phyloP scores from a whole-genome alignment of 345 rosid genomes.

The Fremontodendron californicum region DNA sequence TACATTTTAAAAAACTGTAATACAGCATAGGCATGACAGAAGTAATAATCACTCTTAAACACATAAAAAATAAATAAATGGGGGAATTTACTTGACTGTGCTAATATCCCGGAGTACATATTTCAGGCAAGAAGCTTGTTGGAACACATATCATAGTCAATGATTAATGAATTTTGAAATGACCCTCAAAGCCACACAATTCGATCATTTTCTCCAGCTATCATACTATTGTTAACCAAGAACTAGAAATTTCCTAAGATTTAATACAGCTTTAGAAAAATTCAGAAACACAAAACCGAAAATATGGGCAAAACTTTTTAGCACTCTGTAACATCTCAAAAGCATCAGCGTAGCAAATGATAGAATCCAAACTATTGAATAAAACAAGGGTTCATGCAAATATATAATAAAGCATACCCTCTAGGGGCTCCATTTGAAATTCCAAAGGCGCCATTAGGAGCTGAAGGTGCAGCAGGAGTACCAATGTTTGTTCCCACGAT shows the following conservation, averaged over 20 bases:
- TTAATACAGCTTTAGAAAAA: background rate
- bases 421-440: conserved; percentile 46
- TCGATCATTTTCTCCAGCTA: background rate
- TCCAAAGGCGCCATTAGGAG: conserved; percentile 38
- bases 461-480: conserved; percentile 39
- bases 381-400: background rate
- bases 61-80: background rate
- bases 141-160: background rate
- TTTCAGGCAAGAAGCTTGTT: background rate
- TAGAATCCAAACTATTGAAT: background rate
- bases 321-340: background rate
- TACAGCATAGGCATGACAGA: background rate
- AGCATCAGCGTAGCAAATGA: background rate
- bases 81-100: background rate
- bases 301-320: background rate
- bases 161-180: background rate
- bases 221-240: background rate
- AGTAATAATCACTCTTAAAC: background rate
- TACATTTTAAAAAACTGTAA: background rate
- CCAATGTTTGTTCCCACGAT: conserved; percentile 69
- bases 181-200: background rate
- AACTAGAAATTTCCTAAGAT: background rate
- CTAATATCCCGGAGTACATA: background rate
- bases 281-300: background rate
- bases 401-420: conserved; percentile 36